Percentiles rank a stretch among this genome's conserved stretches.
Conservation (phyloP, 225 moss, liverwort and hornwort species). For the Rhytidiadelphus loreus region DNA sequence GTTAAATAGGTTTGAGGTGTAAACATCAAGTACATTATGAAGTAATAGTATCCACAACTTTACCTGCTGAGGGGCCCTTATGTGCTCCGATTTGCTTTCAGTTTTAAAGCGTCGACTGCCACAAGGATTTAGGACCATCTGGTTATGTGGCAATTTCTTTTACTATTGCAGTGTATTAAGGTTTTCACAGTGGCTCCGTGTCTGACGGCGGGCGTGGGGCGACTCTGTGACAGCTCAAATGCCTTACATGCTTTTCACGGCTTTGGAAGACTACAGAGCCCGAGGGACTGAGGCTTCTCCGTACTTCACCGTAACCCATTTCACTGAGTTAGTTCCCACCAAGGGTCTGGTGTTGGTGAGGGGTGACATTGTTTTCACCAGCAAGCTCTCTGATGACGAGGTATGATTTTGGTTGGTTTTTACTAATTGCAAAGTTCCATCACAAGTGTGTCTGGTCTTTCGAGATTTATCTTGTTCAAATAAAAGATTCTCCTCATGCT, state of each 20-base stretch:
- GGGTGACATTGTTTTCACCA: conserved; percentile 90
- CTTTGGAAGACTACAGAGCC: conserved; percentile 74
- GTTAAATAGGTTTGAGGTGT: neutral
- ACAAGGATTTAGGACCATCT: neutral
- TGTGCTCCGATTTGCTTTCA: neutral
- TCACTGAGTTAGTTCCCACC: conserved; percentile 70
- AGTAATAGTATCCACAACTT: neutral
- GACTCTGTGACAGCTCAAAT: conserved; percentile 66
- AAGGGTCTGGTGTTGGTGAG: conserved; percentile 83
- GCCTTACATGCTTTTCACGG: conserved; percentile 92
- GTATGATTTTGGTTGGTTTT: conserved; percentile 9
- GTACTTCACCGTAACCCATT: conserved; percentile 88
- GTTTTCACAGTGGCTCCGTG: neutral
- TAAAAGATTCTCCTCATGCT: neutral
- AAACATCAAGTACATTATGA: neutral
- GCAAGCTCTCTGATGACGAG: conserved; percentile 86
- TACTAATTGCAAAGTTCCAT: neutral
- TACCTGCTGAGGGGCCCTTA: neutral
- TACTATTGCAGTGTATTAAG: neutral
- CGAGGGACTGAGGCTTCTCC: conserved; percentile 83
- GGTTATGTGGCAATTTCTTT: neutral
- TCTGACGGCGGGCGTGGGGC: conserved; percentile 13
- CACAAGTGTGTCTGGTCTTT: neutral
- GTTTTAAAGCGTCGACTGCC: neutral
- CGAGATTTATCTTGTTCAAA: neutral